A percentile compares a stretch with the other conserved stretches of the same genome.
These are phyloP conservation scores for Trypanosoma conorhini DNA, from an alignment of 208 protist species.

Conservation along the genomic window DNA sequence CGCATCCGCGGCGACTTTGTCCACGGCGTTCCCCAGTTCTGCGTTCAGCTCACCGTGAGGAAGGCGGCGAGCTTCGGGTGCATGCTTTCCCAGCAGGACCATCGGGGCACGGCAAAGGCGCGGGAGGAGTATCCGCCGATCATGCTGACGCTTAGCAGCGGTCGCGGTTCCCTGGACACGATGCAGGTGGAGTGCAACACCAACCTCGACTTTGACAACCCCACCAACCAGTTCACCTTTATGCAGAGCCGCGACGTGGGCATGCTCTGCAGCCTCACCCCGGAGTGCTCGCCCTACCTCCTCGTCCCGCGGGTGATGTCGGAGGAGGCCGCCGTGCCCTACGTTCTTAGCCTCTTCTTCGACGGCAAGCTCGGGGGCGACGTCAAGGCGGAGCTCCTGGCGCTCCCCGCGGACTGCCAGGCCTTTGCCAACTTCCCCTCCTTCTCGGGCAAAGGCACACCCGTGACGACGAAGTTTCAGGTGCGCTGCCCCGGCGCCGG, in stretches of 20 bases:
- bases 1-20: constrained; percentile 48
- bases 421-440: constrained; percentile 28
- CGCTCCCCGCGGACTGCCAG: constrained; percentile 16
- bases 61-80: constrained; percentile 29
- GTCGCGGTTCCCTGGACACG: background rate
- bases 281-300: constrained; percentile 55
- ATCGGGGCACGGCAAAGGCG: background rate
- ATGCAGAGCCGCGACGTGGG: constrained; percentile 41
- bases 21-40: constrained; percentile 39
- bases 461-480: constrained; percentile 23
- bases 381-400: constrained; percentile 28
- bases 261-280: constrained; percentile 45
- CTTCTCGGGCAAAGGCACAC: constrained; percentile 31
- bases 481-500: constrained; percentile 12
- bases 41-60: constrained; percentile 39
- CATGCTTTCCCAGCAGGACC: constrained; percentile 34
- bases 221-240: constrained; percentile 46
- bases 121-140: constrained; percentile 31
- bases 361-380: constrained; percentile 15
- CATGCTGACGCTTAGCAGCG: constrained; percentile 30
- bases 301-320: constrained; percentile 57
- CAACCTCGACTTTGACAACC: constrained; percentile 39
- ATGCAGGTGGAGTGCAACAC: constrained; percentile 27
- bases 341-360: constrained; percentile 30
- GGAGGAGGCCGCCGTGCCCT: constrained; percentile 6